A percentile compares a stretch with the other conserved stretches of the same genome.
Evolutionary conservation across 2,329 filamentous ascomycete genomes (phyloP).

Genomic region (Ustulina deusta): DNA sequence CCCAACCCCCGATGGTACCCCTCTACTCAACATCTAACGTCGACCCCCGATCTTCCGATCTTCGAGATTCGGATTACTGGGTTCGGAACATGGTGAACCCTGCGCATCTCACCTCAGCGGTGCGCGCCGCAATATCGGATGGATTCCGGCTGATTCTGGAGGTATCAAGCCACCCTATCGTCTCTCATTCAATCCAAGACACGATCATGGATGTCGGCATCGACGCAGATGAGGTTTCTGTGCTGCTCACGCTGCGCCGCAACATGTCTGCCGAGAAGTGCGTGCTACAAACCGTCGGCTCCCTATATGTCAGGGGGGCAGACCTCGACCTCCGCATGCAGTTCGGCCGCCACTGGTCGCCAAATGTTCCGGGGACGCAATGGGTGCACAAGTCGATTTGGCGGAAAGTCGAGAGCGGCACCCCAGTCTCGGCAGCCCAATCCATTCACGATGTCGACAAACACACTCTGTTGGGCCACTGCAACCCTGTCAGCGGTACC

Average conservation of each 20-base stretch:
- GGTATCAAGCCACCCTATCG: conserved; percentile 57
- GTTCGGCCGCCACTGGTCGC: conserved; percentile 21
- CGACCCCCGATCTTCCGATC: conserved; percentile 43
- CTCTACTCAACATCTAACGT: conserved; percentile 54
- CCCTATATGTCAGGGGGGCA: conserved; percentile 18
- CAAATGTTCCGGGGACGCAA: conserved; percentile 39
- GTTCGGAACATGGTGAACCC: conserved; percentile 55
- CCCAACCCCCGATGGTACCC: conserved; percentile 42
- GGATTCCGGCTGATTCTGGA: conserved; percentile 56
- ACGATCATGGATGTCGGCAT: conserved; percentile 50
- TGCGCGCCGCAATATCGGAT: conserved; percentile 51
- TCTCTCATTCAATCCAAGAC: conserved; percentile 57
- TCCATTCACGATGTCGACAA: conserved; percentile 50
- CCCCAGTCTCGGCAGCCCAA: neutral
- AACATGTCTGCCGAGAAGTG: conserved; percentile 42
- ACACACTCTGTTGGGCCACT: conserved; percentile 54
- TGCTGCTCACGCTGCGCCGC: conserved; percentile 51
- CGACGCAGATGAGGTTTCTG: conserved; percentile 47
- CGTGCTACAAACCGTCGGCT: conserved; percentile 17
- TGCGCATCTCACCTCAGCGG: conserved; percentile 53
- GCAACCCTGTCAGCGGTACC: conserved; percentile 47
- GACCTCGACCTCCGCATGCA: conserved; percentile 22
- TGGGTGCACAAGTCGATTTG: conserved; percentile 47
- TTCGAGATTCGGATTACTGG: conserved; percentile 54
- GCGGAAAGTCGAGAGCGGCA: conserved; percentile 43